Base-by-base conservation (phyloP, 1,284 basidiomycete species). In the Trichosporon sp. region DNA sequence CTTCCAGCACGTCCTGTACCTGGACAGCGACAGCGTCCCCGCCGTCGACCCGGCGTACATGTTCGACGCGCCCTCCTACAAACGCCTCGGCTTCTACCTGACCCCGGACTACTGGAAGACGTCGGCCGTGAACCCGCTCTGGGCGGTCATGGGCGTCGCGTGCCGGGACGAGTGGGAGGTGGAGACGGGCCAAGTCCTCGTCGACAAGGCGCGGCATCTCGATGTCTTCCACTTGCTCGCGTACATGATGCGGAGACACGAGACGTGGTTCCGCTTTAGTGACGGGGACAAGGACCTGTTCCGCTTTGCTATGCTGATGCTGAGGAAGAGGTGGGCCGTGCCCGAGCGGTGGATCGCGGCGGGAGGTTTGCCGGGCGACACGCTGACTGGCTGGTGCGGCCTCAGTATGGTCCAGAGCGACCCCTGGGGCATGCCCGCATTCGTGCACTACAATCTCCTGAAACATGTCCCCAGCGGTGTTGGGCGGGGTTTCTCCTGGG, bases 261-360 rank as follows among this genome's bases (percentile, higher is more conserved):
- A 79, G 16, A 75, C 83, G 75, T 87, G 85, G 83, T 87, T 85
- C 80, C 79, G 78, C 67, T 84, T 85, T 70, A 85, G 84, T 4
- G 86, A 87, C 73, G 86, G 86, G 35, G 86, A 86, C 77, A 87
- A 87, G 77, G 86, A 87, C 71, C 81, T 86, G 26, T 86, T 87
- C 79, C 79, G 86, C 43, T 87, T 84, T 79, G 83, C 85, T 0
- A 75, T 86, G 72, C 79, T 86, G 10, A 81, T 84, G 2, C 78
- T 87, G 0, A 78, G 86, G 8, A 87, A 87, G 72, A 82, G 86
- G 32, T 87, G 86, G 86, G 86, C 81, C 6, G 81, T 86, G 2
- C 86, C 86, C 0, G 86, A 86, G 1, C 80, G 85, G 3, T 85
- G 84, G 75, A 81, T 87, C 21, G 83, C 81, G 3, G 81, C 84